Evolutionary conservation across 768 basidiomycete genomes (phyloP).

Genomic region (Arthromyces matolae): DNA sequence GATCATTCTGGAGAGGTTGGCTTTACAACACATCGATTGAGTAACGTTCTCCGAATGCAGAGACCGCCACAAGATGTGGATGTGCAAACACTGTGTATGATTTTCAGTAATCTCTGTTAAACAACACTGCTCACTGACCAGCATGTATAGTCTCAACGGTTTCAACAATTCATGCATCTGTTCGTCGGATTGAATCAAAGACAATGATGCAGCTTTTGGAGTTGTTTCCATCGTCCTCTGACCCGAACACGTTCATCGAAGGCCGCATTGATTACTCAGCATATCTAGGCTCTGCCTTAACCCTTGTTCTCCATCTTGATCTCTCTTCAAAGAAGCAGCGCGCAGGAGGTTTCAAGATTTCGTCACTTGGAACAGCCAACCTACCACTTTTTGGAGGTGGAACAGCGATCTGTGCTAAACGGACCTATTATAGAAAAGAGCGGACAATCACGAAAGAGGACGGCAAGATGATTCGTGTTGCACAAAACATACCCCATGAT

Average conservation of each 20-base stretch:
- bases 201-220: not conserved
- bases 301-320: not conserved
- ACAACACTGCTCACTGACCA: not conserved
- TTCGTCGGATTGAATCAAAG: not conserved
- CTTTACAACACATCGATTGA: not conserved
- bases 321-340: constrained; percentile 1
- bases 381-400: not conserved
- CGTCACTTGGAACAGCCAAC: constrained; percentile 3
- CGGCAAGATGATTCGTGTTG: too few relatives aligned
- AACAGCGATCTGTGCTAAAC: constrained; percentile 18
- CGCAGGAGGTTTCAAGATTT: constrained; percentile 7
- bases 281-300: not conserved
- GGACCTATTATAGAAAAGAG: constrained; percentile 12
- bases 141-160: not conserved
- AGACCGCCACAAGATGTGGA: not conserved
- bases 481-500: constrained; percentile 14
- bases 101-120: not conserved
- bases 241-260: not conserved
- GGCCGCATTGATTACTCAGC: not conserved
- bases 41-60: not conserved
- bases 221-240: not conserved
- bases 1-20: not conserved
- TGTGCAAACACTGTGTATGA: not conserved
- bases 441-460: not conserved
- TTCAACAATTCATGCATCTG: not conserved